A percentile compares a stretch with the other conserved stretches of the same genome.
phyloP scores from a whole-genome alignment of 2,329 filamentous ascomycete genomes.

The Fusarium drepaniforme region DNA sequence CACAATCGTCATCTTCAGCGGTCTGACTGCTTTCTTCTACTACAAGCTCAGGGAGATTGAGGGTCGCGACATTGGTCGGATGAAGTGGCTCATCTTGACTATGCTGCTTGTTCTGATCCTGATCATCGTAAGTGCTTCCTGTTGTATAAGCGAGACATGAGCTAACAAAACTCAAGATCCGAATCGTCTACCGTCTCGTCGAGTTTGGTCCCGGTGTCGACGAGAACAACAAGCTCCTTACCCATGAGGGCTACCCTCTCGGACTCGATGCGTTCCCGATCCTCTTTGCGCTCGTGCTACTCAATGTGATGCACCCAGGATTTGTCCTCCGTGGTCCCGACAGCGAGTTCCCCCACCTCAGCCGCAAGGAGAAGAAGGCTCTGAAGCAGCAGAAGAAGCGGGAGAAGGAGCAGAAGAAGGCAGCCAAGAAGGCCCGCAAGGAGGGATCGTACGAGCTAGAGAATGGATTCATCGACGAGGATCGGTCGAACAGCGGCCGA shows the following conservation, averaged over 20 bases:
- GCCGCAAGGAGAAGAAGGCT: constrained; percentile 59
- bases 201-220: constrained; percentile 65
- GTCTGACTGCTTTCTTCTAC: constrained; percentile 53
- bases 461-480: constrained; percentile 20
- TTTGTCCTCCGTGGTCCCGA: constrained; percentile 58
- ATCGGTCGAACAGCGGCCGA: background rate
- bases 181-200: constrained; percentile 71
- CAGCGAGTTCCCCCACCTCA: constrained; percentile 58
- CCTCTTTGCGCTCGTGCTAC: constrained; percentile 57
- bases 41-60: constrained; percentile 39
- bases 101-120: constrained; percentile 50
- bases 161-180: constrained; percentile 51
- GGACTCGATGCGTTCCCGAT: constrained; percentile 67
- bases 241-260: constrained; percentile 65
- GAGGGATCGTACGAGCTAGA: constrained; percentile 29
- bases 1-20: constrained; percentile 53
- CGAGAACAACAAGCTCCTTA: constrained; percentile 58
- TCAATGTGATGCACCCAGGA: constrained; percentile 63
- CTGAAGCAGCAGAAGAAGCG: constrained; percentile 53
- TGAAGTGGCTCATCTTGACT: constrained; percentile 50
- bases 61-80: constrained; percentile 42
- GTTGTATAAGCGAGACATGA: background rate
- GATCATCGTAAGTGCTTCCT: constrained; percentile 49
- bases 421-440: constrained; percentile 40
- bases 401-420: constrained; percentile 39